Evolutionary conservation across 2,329 filamentous ascomycete genomes (phyloP).

Genomic region (Verruconis gallopava): DNA sequence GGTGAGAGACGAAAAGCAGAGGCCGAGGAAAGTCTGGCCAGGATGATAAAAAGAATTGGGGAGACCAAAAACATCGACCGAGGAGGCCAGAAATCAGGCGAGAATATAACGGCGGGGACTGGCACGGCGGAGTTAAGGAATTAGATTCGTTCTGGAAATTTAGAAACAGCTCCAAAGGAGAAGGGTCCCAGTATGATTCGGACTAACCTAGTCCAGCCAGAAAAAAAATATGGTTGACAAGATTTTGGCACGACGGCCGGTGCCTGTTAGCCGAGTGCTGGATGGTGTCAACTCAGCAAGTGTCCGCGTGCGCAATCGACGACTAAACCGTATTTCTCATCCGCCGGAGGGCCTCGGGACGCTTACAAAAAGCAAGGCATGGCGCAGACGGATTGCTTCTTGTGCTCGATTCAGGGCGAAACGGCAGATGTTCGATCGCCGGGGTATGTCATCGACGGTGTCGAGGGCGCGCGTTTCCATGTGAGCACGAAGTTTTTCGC

Average conservation of each 20-base stretch:
- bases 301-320: neutral
- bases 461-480: too few species aligned
- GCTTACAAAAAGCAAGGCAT: too few species aligned
- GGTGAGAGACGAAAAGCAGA: neutral
- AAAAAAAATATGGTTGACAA: neutral
- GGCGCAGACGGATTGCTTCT: too few species aligned
- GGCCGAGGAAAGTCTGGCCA: neutral
- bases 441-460: too few species aligned
- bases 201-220: neutral
- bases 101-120: neutral
- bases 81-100: too few species aligned
- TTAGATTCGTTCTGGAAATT: neutral
- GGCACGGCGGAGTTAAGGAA: neutral
- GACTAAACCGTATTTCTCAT: neutral
- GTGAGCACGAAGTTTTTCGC: too few species aligned
- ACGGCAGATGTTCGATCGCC: too few species aligned
- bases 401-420: too few species aligned
- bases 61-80: too few species aligned
- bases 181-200: neutral
- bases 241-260: neutral
- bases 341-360: neutral
- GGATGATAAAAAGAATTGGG: neutral
- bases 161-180: neutral
- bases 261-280: neutral
- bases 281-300: neutral